These are phyloP conservation scores for Dillenia turbinata DNA, from an alignment of 164 flowering plant species.

Conservation along the genomic window DNA sequence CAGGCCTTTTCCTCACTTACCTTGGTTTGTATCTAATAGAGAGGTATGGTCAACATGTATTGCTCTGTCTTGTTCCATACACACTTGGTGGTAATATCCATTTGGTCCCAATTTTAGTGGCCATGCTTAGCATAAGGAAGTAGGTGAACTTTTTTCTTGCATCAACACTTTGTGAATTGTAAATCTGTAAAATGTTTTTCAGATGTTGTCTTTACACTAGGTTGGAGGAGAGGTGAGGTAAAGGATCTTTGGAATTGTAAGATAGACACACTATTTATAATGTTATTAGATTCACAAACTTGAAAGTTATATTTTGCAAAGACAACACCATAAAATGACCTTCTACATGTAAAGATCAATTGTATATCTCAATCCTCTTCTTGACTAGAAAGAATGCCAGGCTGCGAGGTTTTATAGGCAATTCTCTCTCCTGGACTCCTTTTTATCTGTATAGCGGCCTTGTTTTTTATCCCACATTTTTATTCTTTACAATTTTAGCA, in stretches of 20 bases:
- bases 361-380: too few species aligned
- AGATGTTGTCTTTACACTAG: conserved; percentile 61
- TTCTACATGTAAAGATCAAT: too few species aligned
- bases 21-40: conserved; percentile 68
- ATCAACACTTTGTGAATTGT: neutral
- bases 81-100: conserved; percentile 63
- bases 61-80: conserved; percentile 89
- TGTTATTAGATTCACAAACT: too few species aligned
- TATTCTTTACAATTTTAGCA: too few species aligned
- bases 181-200: conserved; percentile 4
- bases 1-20: conserved; percentile 74
- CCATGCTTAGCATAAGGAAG: neutral
- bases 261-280: conserved; percentile 3
- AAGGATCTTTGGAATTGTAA: conserved; percentile 61
- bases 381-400: too few species aligned
- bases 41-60: conserved; percentile 86
- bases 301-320: too few species aligned
- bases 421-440: too few species aligned
- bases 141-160: neutral
- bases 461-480: too few species aligned
- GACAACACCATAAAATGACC: too few species aligned
- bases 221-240: conserved; percentile 65
- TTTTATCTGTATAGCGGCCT: too few species aligned
- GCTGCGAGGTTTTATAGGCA: too few species aligned
- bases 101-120: neutral